Base-by-base conservation (phyloP, 495 filamentous ascomycete species). In the Neurospora sp. region DNA sequence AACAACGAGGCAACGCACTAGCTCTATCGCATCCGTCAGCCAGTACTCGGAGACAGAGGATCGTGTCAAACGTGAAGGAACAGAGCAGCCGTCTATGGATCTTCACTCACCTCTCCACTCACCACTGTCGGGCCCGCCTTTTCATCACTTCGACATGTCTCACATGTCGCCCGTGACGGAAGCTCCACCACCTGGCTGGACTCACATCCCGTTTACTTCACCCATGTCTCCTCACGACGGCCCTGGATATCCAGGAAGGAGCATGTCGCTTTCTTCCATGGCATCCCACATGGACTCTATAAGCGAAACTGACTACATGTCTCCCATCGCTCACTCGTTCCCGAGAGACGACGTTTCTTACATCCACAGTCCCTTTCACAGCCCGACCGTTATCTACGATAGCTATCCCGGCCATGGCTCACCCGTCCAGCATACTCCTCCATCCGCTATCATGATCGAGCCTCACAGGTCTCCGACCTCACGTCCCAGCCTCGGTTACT, bases 271-370 rank as follows among this genome's bases (percentile, higher is more conserved):
- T 11, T 74, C 79, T 11, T 74, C 79, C 6, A 66, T 82, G 38
- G 80, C 81, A 41, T 83, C 83, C 5, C 84, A 85, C 16, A 78
- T 86, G 70, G 85, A 87, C 74, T 82, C 86, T 5, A 81, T 88
- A 66, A 87, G 84, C 74, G 86, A 88, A 16, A 82, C 85, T 68
- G 85, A 88, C 75, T 88, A 88, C 75, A 82, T 84, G 70, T 88
- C 87, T 31, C 86, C 87, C 12, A 77, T 87, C 48, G 80, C 79
- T 66, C 84, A 85, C 39, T 84, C 86, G 5, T 88, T 85, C 76
- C 79, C 79, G 1, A 78, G 85, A 75, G 85, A 88, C 39, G 86
- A 88, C 42, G 27, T 66, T 8, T 66, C 53, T 66, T 66, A 66
- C 27, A 75, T 86, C 5, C 81, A 84, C 6, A 77, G 82, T 8